Conservation (phyloP, 176 grass and related monocot species). For the Ensete glaucum region DNA sequence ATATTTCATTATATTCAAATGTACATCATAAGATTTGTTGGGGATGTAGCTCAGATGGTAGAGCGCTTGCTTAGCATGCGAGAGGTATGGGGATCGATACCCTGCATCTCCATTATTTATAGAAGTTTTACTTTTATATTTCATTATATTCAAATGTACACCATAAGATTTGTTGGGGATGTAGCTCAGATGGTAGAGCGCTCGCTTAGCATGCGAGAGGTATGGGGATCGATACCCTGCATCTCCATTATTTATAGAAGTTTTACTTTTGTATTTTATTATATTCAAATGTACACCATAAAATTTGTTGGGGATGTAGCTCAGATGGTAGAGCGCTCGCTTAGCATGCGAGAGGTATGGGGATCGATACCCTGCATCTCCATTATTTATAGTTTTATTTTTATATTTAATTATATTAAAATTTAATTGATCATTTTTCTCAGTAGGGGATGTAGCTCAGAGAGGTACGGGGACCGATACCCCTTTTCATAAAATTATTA, state of each 20-base stretch:
- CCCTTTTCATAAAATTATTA: too few species aligned
- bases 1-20: too few species aligned
- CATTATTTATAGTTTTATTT: constrained; percentile 21
- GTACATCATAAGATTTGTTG: too few species aligned
- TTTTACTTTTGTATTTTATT: too few species aligned
- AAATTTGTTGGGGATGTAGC: constrained; percentile 99
- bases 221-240: constrained; percentile 92
- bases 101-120: constrained; percentile 50
- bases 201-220: constrained; percentile 99
- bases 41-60: constrained; percentile 99
- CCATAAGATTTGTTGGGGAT: too few species aligned
- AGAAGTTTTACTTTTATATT: too few species aligned
- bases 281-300: too few species aligned
- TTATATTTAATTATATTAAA: too few species aligned
- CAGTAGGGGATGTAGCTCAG: too few species aligned
- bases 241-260: constrained; percentile 41
- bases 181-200: constrained; percentile 99
- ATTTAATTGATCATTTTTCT: too few species aligned
- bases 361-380: constrained; percentile 97
- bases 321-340: constrained; percentile 99
- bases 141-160: too few species aligned
- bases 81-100: constrained; percentile 98
- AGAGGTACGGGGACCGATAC: too few species aligned
- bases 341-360: constrained; percentile 99
- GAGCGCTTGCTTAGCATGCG: constrained; percentile 97